phyloP scores from a whole-genome alignment of 2,329 filamentous ascomycete genomes.

The Penicillium fuscoglaucum region DNA sequence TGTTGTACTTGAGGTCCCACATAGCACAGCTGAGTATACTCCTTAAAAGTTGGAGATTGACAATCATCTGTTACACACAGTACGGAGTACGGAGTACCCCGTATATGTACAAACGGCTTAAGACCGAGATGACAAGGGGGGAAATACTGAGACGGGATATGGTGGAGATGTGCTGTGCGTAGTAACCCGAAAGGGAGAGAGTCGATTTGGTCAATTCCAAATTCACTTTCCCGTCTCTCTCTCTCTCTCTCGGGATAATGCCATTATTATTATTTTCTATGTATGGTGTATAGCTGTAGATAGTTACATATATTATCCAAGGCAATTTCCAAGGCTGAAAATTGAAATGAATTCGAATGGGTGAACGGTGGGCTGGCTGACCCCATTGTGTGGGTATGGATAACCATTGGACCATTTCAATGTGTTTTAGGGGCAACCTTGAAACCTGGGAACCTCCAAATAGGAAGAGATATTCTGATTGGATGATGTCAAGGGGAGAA shows the following conservation, averaged over 20 bases:
- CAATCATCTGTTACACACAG: not conserved
- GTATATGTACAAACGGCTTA: not conserved
- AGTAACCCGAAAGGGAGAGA: conserved; percentile 4
- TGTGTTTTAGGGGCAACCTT: not conserved
- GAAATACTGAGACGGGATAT: conserved; percentile 11
- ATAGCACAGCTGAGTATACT: not conserved
- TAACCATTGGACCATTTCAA: not conserved
- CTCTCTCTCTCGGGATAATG: not conserved
- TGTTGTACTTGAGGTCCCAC: not conserved
- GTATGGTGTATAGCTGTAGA: not conserved
- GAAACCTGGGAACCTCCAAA: not conserved
- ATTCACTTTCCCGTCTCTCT: not conserved
- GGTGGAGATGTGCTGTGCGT: conserved; percentile 10
- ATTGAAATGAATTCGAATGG: conserved; percentile 1
- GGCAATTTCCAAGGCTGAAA: too few relatives aligned
- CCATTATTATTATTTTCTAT: not conserved
- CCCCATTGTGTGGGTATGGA: conserved; percentile 1
- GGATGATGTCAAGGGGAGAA: conserved; percentile 2
- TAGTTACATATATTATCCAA: not conserved
- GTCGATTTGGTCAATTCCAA: not conserved
- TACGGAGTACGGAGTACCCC: not conserved
- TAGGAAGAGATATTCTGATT: not conserved
- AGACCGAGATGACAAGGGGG: conserved; percentile 9
- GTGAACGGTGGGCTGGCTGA: conserved; percentile 19
- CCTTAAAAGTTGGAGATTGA: not conserved